A percentile compares a stretch with the other conserved stretches of the same genome.
These are phyloP conservation scores for Pseudocercospora musae DNA, from an alignment of 2,329 filamentous ascomycete species.

Conservation along the genomic window DNA sequence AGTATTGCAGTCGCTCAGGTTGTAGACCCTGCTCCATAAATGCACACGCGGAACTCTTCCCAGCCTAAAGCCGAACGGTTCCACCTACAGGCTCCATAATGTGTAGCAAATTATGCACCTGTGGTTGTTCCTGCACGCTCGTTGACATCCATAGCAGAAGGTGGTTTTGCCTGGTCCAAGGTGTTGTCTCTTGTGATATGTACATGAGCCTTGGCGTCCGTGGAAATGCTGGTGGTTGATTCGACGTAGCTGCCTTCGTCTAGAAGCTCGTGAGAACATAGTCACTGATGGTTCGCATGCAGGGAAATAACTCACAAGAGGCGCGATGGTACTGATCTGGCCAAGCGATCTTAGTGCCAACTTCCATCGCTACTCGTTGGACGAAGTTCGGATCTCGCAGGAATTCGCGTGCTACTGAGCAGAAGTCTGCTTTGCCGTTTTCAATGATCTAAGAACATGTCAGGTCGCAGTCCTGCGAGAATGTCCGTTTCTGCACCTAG, in stretches of 20 bases:
- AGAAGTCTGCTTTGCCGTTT: background rate
- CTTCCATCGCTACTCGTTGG: background rate
- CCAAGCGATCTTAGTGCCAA: background rate
- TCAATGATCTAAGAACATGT: background rate
- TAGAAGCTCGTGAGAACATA: background rate
- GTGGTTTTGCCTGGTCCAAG: background rate
- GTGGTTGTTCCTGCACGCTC: background rate
- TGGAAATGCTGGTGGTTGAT: background rate
- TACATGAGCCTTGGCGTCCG: background rate
- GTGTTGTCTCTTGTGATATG: background rate
- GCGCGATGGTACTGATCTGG: background rate
- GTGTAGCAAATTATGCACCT: background rate
- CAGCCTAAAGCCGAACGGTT: no score
- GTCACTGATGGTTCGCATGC: background rate
- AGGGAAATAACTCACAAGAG: background rate
- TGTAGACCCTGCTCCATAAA: no score
- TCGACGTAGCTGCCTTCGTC: background rate
- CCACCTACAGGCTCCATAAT: no score
- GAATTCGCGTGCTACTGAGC: background rate
- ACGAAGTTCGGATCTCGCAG: background rate
- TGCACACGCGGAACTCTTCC: no score
- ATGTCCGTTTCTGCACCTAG: no score
- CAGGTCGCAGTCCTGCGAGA: no score
- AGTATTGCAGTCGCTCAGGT: no score
- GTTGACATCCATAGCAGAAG: background rate